Conservation (phyloP, 495 filamentous ascomycete genomes). For the Lophium mytilinum region DNA sequence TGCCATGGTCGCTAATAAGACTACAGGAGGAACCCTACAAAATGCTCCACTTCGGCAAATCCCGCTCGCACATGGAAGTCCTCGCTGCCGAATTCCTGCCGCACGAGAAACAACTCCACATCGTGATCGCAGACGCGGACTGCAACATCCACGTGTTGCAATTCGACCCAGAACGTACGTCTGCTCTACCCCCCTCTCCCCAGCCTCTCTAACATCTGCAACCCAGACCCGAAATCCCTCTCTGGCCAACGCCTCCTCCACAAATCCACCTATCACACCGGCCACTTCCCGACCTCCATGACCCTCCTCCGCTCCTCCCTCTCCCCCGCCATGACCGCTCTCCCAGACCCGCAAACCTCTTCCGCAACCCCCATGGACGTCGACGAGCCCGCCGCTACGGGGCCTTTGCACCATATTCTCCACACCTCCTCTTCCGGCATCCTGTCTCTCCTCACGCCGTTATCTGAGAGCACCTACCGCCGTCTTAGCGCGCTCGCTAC, state of each 20-base stretch:
- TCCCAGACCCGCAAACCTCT: slow-evolving; percentile 35
- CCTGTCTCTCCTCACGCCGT: slow-evolving; percentile 65
- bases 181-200: neutral
- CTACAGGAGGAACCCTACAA: slow-evolving; percentile 78
- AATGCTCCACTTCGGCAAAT: slow-evolving; percentile 90
- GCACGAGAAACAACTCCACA: slow-evolving; percentile 70
- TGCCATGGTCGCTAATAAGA: neutral
- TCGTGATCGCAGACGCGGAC: slow-evolving; percentile 77
- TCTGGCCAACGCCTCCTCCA: slow-evolving; percentile 80
- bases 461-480: slow-evolving; percentile 74
- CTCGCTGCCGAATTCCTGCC: slow-evolving; percentile 82
- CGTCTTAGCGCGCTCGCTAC: slow-evolving; percentile 73
- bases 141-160: slow-evolving; percentile 80
- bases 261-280: slow-evolving; percentile 78
- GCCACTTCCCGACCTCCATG: slow-evolving; percentile 63
- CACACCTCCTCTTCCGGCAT: slow-evolving; percentile 64
- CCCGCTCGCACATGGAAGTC: slow-evolving; percentile 63
- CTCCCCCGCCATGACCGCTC: slow-evolving; percentile 36
- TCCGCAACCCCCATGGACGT: slow-evolving; percentile 29
- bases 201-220: slow-evolving; percentile 5
- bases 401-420: slow-evolving; percentile 55
- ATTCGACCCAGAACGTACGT: slow-evolving; percentile 81
- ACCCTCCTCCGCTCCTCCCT: slow-evolving; percentile 63
- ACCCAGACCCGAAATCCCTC: slow-evolving; percentile 80
- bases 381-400: neutral